These are phyloP conservation scores for Ambrosia hybrid DNA, from an alignment of 140 eudicot species.

Conservation along the genomic window DNA sequence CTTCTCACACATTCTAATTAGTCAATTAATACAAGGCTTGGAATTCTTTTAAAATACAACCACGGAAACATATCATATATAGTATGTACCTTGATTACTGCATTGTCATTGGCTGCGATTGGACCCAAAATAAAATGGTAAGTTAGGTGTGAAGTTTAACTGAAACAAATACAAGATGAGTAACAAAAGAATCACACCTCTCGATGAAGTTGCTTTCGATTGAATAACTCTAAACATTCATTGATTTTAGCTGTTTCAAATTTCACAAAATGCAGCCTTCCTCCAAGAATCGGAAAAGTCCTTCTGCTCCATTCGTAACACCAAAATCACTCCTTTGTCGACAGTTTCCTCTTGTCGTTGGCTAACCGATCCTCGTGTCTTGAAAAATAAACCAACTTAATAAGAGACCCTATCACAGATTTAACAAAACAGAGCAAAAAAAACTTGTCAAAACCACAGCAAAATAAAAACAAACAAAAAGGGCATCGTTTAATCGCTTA, in stretches of 20 bases:
- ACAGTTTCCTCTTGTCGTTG: slow-evolving; percentile 65
- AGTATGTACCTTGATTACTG: slow-evolving; percentile 75
- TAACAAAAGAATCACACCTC: slow-evolving; percentile 45
- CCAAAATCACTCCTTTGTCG: slow-evolving; percentile 65
- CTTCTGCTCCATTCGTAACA: slow-evolving; percentile 60
- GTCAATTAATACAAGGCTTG: slow-evolving; percentile 14
- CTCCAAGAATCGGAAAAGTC: slow-evolving; percentile 91
- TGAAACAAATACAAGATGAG: slow-evolving; percentile 9
- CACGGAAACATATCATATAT: slow-evolving; percentile 5
- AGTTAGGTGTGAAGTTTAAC: slow-evolving; percentile 13
- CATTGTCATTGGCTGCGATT: slow-evolving; percentile 53
- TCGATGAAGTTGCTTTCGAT: slow-evolving; percentile 88
- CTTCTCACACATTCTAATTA: slow-evolving; percentile 54
- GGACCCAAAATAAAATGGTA: slow-evolving; percentile 20
- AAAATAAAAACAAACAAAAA: background rate
- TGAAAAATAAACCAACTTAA: slow-evolving; percentile 86
- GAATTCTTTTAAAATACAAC: background rate
- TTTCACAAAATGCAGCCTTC: slow-evolving; percentile 95
- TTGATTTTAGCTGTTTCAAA: slow-evolving; percentile 86
- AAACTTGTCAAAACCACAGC: slow-evolving; percentile 10
- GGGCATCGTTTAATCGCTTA: background rate
- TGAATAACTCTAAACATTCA: slow-evolving; percentile 89
- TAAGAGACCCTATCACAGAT: slow-evolving; percentile 75
- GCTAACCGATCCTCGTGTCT: slow-evolving; percentile 73
- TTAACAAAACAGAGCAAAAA: slow-evolving; percentile 6